A percentile compares a stretch with the other conserved stretches of the same genome.
Evolutionary conservation across 306 rosid genomes (phyloP).

Genomic region (Begonia loranthoides): DNA sequence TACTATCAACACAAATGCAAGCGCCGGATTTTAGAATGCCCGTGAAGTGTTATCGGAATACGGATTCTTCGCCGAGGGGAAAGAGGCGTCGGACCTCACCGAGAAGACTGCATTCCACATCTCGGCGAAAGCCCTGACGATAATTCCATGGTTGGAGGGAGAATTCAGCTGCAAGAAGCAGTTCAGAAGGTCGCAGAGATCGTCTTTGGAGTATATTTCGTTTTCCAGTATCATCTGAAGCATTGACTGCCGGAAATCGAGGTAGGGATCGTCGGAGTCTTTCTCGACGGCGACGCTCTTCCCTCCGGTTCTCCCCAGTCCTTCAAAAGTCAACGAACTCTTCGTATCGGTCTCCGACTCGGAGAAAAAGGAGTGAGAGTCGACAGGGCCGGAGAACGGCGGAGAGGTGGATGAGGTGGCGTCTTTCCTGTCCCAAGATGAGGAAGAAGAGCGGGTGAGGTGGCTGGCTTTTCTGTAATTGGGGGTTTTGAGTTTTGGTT

Average conservation of each 20-base stretch:
- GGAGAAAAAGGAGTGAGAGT: slow-evolving; percentile 23
- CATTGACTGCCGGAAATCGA: slow-evolving; percentile 83
- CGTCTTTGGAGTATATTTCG: slow-evolving; percentile 72
- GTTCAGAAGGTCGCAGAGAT: slow-evolving; percentile 54
- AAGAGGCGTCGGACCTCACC: slow-evolving; percentile 10
- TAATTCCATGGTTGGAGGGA: slow-evolving; percentile 56
- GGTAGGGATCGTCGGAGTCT: slow-evolving; percentile 82
- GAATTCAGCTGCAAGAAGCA: slow-evolving; percentile 80
- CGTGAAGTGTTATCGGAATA: background rate
- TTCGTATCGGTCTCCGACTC: slow-evolving; percentile 8
- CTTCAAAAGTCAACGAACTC: slow-evolving; percentile 17
- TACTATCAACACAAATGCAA: background rate
- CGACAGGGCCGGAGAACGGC: slow-evolving; percentile 18
- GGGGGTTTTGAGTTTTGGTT: slow-evolving; percentile 22
- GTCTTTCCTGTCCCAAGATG: slow-evolving; percentile 7
- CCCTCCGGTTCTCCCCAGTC: slow-evolving; percentile 52
- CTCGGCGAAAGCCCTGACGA: slow-evolving; percentile 74
- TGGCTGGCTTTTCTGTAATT: slow-evolving; percentile 4
- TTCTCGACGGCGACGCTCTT: slow-evolving; percentile 90
- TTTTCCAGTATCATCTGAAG: slow-evolving; percentile 88
- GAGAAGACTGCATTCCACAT: slow-evolving; percentile 86
- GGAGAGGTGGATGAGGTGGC: slow-evolving; percentile 9
- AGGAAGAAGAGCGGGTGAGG: slow-evolving; percentile 2
- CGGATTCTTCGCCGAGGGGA: background rate
- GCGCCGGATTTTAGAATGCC: background rate